Conservation (phyloP, 2,329 filamentous ascomycete species). For the Mycosphaerella sp. region DNA sequence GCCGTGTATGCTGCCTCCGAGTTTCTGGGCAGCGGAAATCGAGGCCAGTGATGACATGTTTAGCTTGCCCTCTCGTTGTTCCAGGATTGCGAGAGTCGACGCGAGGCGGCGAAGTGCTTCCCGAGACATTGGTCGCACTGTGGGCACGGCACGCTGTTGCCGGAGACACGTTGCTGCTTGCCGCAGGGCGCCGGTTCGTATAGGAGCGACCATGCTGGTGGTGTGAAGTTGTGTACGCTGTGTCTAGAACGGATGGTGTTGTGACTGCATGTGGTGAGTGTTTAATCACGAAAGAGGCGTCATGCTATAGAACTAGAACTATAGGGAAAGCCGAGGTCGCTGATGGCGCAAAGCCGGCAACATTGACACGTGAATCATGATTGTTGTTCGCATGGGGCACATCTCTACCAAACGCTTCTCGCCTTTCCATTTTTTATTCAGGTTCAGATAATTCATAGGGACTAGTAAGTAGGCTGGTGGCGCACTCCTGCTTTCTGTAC, state of each 20-base stretch:
- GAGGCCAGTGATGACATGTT: conserved; percentile 50
- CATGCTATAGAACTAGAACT: background rate
- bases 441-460: background rate
- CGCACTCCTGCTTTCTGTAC: conserved; percentile 3
- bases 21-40: conserved; percentile 21
- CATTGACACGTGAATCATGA: background rate
- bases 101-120: conserved; percentile 61
- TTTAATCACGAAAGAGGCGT: background rate
- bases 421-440: background rate
- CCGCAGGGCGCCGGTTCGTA: conserved; percentile 24
- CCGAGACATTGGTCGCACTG: conserved; percentile 38
- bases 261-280: background rate
- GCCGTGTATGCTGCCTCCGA: conserved; percentile 72
- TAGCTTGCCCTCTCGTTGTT: conserved; percentile 86
- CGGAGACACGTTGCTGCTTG: conserved; percentile 31
- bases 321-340: background rate
- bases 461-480: conserved; percentile 1
- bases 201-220: conserved; percentile 17
- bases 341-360: no score
- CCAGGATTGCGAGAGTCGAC: conserved; percentile 83
- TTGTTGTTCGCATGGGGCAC: background rate
- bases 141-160: conserved; percentile 25
- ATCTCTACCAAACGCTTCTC: background rate
- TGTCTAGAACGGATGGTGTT: background rate
- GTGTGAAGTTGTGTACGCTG: background rate